Evolutionary conservation across 2,329 filamentous ascomycete genomes (phyloP).

Genomic region (Xylaria multiplex): DNA sequence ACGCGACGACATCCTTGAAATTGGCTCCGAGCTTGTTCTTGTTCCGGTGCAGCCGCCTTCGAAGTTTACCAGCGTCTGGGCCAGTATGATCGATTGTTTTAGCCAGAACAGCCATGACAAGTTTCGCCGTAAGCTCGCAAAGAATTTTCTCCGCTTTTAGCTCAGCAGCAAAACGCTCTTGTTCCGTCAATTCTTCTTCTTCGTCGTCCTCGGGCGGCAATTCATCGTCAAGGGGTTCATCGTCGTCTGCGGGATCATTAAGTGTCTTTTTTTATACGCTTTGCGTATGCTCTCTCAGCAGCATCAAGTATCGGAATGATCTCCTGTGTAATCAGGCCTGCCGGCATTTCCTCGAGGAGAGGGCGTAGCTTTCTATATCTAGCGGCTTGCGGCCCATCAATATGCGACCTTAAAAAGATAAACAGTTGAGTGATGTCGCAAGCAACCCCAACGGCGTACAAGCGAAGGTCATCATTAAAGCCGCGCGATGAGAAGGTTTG

Average conservation of each 20-base stretch:
- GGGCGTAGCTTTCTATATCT: constrained; percentile 65
- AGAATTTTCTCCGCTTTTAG: constrained; percentile 85
- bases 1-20: constrained; percentile 84
- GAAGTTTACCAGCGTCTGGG: constrained; percentile 69
- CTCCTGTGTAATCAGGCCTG: constrained; percentile 69
- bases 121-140: constrained; percentile 85
- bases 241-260: constrained; percentile 74
- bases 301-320: constrained; percentile 81
- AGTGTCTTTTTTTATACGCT: constrained; percentile 70
- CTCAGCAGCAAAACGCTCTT: constrained; percentile 70
- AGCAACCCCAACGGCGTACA: constrained; percentile 78
- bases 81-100: constrained; percentile 76
- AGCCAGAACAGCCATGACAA: constrained; percentile 82
- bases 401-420: constrained; percentile 71
- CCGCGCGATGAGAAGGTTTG: constrained; percentile 73
- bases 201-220: constrained; percentile 69
- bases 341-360: constrained; percentile 75
- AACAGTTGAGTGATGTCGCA: constrained; percentile 87
- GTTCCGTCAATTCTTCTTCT: constrained; percentile 63
- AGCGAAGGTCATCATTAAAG: constrained; percentile 79
- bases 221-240: constrained; percentile 74
- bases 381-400: constrained; percentile 57
- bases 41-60: constrained; percentile 80
- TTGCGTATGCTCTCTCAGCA: constrained; percentile 81
- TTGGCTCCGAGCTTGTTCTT: constrained; percentile 82